Base-by-base conservation (phyloP, 176 grass and related monocot species). In the Microstegium vimineum region DNA sequence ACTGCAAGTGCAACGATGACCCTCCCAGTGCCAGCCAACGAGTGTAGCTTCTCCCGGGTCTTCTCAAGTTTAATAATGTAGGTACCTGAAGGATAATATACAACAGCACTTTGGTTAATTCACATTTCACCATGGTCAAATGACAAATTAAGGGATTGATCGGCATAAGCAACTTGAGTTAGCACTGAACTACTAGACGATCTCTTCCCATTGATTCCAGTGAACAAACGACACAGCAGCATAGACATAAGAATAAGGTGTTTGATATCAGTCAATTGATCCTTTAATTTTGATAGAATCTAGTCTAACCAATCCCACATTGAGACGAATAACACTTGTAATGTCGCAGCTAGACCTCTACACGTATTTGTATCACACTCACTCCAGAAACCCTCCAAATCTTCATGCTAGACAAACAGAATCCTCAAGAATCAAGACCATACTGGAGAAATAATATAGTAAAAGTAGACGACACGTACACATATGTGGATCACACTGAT, bases 41-140 rank as follows among this genome's bases (percentile, higher is more conserved):
- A n/a, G n/a, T 88, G 88, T 71, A 97, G 90, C 69, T 97, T 97
- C 46, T 97, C 94, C 90, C 90, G 92, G 14, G 94, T 97, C 63
- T 92, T 97, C 10, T 87, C 91, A 35, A 97, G 79, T 83, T 94
- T 94, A 32, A 97, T 94, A 45, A 94, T 97, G 77, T 88, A 92
- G 68, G 94, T 89, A 76, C 94, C 94, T 97, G 63, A 52, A 60
- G 23, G 56, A 61, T 66, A 2, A 35, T 28, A 18, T 6, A 74
- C 22, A 77, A 76, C 42, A 42, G 5, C 0, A 4, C 1, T 6
- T 2, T 33, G 14, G 64, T 54, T 76, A 69, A 77, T 32, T 66
- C 54, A 5, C 41, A 32, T 41, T 15, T 64, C 33, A 77, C 9
- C 22, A 42, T 66, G 17, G 27, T 85, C 6, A 52, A 42, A 5